Base-by-base conservation (phyloP, 1,139 yeast species). In the Saccharomyces pastorianus region DNA sequence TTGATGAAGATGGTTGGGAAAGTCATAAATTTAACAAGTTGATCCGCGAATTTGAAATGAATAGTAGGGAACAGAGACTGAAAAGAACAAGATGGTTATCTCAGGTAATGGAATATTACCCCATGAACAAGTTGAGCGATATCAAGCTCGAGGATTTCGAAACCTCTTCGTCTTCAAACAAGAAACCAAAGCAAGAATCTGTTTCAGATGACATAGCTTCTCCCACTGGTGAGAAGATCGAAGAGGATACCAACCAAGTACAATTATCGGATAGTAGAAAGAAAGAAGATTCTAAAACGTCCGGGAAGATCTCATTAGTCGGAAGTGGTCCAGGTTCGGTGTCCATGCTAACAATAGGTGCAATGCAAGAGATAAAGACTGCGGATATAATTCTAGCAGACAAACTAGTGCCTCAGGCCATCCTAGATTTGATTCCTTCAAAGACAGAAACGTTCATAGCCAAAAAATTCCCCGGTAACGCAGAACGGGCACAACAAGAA, bases 311-410 rank as follows among this genome's bases (percentile, higher is more conserved):
- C 11, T 80, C 95, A 1, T 75, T 93, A 29, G 90, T 91, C 14
- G 99, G 99, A 0, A 80, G 96, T 2, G 99, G 99, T 0, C 98
- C 98, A 0, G 99, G 99, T 0, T 83, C 95, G 1, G 82, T 87
- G 0, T 84, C 90, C 1, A 77, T 89, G 62, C 75, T 93, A 31
- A 91, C 98, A 0, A 71, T 88, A 1, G 96, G 95, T 6, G 99
- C 99, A 0, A 68, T 88, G 32, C 81, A 84, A 51, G 91, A 87
- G 48, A 90, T 93, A 32, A 79, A 85, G 59, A 73, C 82, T 0
- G 97, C 98, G 0, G 97, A 91, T 67, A 72, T 88, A 56, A 79
- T 93, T 6, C 75, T 93, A 47, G 95, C 97, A 1, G 99, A 93
- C 69, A 93, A 93, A 65, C 76, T 93, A 38, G 97, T 93, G 0